Evolutionary conservation across 2,329 filamentous ascomycete genomes (phyloP).

Genomic region (Colletotrichum sp.): DNA sequence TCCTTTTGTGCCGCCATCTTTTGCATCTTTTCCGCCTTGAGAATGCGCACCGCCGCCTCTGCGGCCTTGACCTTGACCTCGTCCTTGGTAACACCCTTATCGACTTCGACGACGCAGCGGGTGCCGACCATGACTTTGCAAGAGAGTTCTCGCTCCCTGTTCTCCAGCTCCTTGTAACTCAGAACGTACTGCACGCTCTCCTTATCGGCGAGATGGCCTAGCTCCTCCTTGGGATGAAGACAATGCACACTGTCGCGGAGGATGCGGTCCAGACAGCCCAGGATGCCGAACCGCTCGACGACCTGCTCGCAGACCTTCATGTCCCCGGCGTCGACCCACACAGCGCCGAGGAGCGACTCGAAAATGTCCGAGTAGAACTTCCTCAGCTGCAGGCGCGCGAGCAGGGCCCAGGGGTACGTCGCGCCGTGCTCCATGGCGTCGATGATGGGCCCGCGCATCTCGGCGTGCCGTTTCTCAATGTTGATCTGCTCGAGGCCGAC

Average conservation of each 20-base stretch:
- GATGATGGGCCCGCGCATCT: constrained; percentile 54
- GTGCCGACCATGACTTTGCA: constrained; percentile 59
- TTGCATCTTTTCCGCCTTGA: constrained; percentile 27
- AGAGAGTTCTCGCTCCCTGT: constrained; percentile 32
- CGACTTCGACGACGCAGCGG: constrained; percentile 48
- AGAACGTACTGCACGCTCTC: constrained; percentile 61
- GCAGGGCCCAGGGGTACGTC: constrained; percentile 78
- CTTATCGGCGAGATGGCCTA: constrained; percentile 63
- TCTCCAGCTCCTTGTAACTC: constrained; percentile 26
- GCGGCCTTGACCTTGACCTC: constrained; percentile 64
- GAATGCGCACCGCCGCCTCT: constrained; percentile 47
- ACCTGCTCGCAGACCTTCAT: constrained; percentile 65
- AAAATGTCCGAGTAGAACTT: constrained; percentile 88
- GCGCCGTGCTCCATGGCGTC: constrained; percentile 52
- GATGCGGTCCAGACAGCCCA: constrained; percentile 66
- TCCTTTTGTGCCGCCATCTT: neutral
- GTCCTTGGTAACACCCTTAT: constrained; percentile 50
- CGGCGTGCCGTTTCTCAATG: constrained; percentile 49
- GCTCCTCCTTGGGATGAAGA: constrained; percentile 69
- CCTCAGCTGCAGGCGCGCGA: constrained; percentile 68
- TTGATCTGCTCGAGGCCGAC: constrained; percentile 52
- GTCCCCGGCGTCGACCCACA: constrained; percentile 81
- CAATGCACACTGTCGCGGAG: constrained; percentile 64
- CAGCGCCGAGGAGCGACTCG: constrained; percentile 79
- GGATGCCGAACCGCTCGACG: constrained; percentile 67